These are phyloP conservation scores for Globisporangium polare DNA, from an alignment of 352 stramenopile species.

Conservation along the genomic window DNA sequence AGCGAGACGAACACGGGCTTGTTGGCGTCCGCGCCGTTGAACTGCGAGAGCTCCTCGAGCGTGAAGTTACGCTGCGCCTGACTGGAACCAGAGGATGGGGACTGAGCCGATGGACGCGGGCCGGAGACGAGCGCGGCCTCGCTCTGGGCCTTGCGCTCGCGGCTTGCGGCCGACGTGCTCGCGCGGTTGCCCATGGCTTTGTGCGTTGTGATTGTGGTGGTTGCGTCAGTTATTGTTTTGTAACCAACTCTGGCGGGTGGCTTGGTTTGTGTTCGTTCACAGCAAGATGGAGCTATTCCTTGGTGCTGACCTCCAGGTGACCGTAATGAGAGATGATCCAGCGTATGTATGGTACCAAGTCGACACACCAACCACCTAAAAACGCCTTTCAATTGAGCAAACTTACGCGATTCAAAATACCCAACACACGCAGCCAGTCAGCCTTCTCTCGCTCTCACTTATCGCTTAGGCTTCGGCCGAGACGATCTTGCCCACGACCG, in stretches of 20 bases:
- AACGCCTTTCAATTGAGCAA: neutral
- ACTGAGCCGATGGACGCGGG: neutral
- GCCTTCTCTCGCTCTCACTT: neutral
- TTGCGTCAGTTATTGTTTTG: no score
- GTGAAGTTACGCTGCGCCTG: conserved; percentile 57
- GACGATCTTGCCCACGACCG: conserved; percentile 87
- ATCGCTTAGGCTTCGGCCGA: conserved; percentile 8
- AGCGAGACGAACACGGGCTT: conserved; percentile 91
- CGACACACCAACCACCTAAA: neutral
- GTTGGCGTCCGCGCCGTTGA: conserved; percentile 68
- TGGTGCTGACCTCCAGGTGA: no score
- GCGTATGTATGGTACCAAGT: no score
- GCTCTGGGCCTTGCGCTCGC: neutral
- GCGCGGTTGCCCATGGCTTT: conserved; percentile 76
- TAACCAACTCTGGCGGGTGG: no score
- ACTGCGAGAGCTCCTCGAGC: conserved; percentile 67
- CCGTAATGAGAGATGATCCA: no score
- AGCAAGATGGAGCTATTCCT: no score
- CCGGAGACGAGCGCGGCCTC: neutral
- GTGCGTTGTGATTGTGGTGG: no score
- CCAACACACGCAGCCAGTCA: neutral
- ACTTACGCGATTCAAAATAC: neutral
- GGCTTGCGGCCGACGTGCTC: conserved; percentile 37
- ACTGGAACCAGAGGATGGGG: neutral
- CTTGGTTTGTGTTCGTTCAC: no score